A percentile compares a stretch with the other conserved stretches of the same genome.
These are phyloP conservation scores for Fusarium euwallaceae DNA, from an alignment of 2,329 filamentous ascomycete species.

Conservation along the genomic window DNA sequence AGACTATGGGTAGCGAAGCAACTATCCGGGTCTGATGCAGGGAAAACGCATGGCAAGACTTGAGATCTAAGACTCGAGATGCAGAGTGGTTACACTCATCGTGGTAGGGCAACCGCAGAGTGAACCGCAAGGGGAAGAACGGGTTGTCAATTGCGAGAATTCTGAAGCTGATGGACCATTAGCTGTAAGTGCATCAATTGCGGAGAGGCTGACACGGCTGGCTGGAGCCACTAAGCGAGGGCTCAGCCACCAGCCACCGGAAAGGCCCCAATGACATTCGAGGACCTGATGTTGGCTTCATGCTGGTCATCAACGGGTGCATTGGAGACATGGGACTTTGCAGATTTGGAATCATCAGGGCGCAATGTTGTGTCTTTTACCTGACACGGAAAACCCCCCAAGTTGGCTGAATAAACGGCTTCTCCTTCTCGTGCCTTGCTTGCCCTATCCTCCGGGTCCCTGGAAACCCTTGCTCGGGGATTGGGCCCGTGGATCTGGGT, in stretches of 20 bases:
- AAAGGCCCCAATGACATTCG: conserved; percentile 2
- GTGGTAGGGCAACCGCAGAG: neutral
- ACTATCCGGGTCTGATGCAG: neutral
- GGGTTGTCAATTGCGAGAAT: conserved; percentile 2
- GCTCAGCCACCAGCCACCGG: conserved; percentile 38
- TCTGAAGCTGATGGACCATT: neutral
- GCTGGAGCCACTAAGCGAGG: conserved; percentile 4
- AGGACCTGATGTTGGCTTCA: neutral
- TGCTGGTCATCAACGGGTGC: neutral
- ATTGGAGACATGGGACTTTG: neutral
- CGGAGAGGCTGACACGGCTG: conserved; percentile 33
- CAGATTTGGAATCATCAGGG: neutral
- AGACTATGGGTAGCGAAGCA: neutral
- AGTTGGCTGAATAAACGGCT: neutral
- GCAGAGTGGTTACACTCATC: neutral
- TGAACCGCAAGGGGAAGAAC: neutral
- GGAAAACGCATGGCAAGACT: neutral
- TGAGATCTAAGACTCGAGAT: neutral
- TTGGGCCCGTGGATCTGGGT: conserved; percentile 20
- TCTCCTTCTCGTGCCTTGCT: neutral
- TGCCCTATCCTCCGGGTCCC: neutral
- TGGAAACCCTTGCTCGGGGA: conserved; percentile 5
- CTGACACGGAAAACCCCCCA: neutral
- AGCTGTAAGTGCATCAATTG: conserved; percentile 11
- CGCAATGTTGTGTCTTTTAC: neutral